Evolutionary conservation across 2,329 filamentous ascomycete species (phyloP), one percentile per base, ranked within the genome.

Genomic region (Pestalotiopsis sp.): DNA sequence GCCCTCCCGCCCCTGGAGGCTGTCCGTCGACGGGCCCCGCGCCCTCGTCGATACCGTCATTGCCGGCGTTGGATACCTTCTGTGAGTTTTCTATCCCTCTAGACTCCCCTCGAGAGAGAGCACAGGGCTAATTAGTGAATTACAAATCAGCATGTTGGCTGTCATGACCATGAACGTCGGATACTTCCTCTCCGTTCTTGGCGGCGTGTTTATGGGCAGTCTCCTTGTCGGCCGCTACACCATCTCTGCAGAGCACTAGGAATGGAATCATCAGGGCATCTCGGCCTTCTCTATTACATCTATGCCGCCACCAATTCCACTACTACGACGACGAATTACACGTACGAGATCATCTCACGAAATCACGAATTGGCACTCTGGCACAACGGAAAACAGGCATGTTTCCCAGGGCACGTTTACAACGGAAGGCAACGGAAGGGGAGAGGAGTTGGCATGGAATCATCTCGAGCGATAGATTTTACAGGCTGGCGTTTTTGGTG

Each of bases 131-230:
- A 45, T 25, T 92, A 92, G 17, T 45, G 7, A 88, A 40, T 69
- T 6, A 9, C 31, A 36, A 36, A 36, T 36, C 31, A 79, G 77
- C 68, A 79, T 79, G 77, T 73, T 79, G 70, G 77, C 75, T 38
- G 77, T 78, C 66, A 79, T 79, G 77, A 77, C 76, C 11, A 71
- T 78, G 75, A 79, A 79, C 41, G 71, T 78, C 27, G 77, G 77
- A 6, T 79, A 78, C 69, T 79, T 79, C 70, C 67, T 78, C 1
- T 77, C 77, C 9, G 74, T 79, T 4, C 73, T 79, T 27, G 74
- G 72, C 38, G 77, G 77, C 23, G 77, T 92, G 1, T 98, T 98
- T 76, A 77, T 97, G n/a, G 95, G 95, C 27, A 96, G 96, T 78
- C 81, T 98, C 58, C 87, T 89, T 0, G 87, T 96, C 70, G 94